Conservation (phyloP, 306 rosid species). For the Corylus avellana region DNA sequence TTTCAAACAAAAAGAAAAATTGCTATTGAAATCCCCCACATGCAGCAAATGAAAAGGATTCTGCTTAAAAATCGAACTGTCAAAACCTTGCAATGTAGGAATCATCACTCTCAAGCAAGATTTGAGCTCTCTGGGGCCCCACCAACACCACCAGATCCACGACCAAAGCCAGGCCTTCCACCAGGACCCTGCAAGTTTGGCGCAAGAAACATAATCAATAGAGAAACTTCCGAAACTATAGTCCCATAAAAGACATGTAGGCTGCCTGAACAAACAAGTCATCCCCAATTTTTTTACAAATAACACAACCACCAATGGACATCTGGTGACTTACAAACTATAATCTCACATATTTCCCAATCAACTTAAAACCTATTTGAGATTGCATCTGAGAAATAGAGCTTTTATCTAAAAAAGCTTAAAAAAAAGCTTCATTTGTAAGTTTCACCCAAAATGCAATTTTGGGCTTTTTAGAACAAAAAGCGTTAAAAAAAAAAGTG, state of each 20-base stretch:
- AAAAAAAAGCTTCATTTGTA: too few relatives aligned
- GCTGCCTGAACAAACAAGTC: background rate
- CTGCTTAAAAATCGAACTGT: conserved; percentile 11
- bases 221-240: background rate
- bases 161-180: conserved; percentile 53
- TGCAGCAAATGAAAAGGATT: conserved; percentile 1
- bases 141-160: conserved; percentile 53
- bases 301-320: background rate
- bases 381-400: too few relatives aligned
- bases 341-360: too few relatives aligned
- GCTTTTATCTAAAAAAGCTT: too few relatives aligned
- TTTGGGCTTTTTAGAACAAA: too few relatives aligned
- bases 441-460: too few relatives aligned
- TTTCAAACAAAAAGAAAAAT: background rate
- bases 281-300: background rate
- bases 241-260: background rate
- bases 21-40: conserved; percentile 17
- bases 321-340: background rate
- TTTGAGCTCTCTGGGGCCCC: conserved; percentile 57
- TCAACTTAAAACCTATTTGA: too few relatives aligned
- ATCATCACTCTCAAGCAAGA: conserved; percentile 27
- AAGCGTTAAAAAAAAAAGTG: too few relatives aligned
- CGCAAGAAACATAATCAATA: background rate
- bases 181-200: conserved; percentile 40
- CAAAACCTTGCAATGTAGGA: conserved; percentile 8